Base-by-base conservation (phyloP, 78 protist genomes). In the Fonticula alba region DNA sequence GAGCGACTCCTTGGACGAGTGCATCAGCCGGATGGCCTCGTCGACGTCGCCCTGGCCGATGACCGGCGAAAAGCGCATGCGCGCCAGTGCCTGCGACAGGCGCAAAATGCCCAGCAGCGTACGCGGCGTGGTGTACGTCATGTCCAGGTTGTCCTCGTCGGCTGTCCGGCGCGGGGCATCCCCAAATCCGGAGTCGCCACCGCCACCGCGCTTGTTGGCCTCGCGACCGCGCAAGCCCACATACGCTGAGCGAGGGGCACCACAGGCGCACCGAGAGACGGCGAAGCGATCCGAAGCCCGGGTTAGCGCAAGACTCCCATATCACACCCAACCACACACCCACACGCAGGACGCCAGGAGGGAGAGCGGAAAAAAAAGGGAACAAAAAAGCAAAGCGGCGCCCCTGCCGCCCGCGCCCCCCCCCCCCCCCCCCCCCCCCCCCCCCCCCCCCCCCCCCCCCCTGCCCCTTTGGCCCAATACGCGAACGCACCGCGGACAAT, bases 41-140 rank as follows among this genome's bases (percentile, higher is more conserved):
- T 70, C 78, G 9, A 91, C 70, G 62, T 91, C 96, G 11, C 41
- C 35, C 33, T 55, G 66, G 17, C 22, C 22, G 4, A 91, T 87
- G 3, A 7, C 29, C 26, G n/a, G 29, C 0, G 50, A 0, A 22
- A 86, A 50, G n/a, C 82, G 36, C 9, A 86, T 62, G 24, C 95
- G 56, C 1, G 90, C 90, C 62, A 88, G 35, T 6, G 98, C 98
- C 47, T 83, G 88, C 26, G 93, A 40, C 19, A 94, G 69, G 26
- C 98, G 87, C 35, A 94, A 73, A n/a, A 90, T 79, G 24, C 86
- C 88, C 27, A 94, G 86, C 31, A 94, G 76, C 6, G 96, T 69
- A 27, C 98, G 74, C 1, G 98, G 87, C 0, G 95, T 80, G 2
- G 94, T 82, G 79, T 86, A 82, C 43, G 43, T 38, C 20, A 77